These are phyloP conservation scores for Kurtzmaniella fragi DNA, from an alignment of 805 yeast genomes.

Conservation along the genomic window DNA sequence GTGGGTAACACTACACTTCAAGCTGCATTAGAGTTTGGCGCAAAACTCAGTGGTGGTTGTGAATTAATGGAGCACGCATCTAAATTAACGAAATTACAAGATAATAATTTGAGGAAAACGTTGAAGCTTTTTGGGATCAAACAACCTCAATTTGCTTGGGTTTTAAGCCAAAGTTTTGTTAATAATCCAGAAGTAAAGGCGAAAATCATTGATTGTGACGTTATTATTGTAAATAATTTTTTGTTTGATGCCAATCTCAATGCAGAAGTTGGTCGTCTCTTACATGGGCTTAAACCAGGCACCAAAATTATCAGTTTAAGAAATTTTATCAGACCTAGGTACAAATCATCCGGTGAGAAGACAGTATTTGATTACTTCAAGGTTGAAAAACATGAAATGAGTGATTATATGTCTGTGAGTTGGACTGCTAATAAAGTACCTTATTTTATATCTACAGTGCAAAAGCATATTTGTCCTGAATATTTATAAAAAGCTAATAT, in stretches of 20 bases:
- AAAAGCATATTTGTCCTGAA: slow-evolving; percentile 32
- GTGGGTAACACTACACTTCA: slow-evolving; percentile 90
- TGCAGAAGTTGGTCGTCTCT: slow-evolving; percentile 57
- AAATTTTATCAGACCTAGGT: slow-evolving; percentile 74
- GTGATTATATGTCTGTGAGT: slow-evolving; percentile 71
- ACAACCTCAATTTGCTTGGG: slow-evolving; percentile 52
- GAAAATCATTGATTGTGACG: slow-evolving; percentile 58
- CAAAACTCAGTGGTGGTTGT: slow-evolving; percentile 74
- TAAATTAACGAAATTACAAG: slow-evolving; percentile 57
- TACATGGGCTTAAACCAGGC: slow-evolving; percentile 63
- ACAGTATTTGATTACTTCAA: slow-evolving; percentile 60
- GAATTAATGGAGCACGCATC: slow-evolving; percentile 87
- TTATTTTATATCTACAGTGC: slow-evolving; percentile 72
- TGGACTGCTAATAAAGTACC: slow-evolving; percentile 87
- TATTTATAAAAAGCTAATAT: slow-evolving; percentile 14
- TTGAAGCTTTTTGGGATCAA: slow-evolving; percentile 60
- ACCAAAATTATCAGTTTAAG: slow-evolving; percentile 75
- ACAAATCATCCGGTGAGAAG: slow-evolving; percentile 50
- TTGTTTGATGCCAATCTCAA: slow-evolving; percentile 76
- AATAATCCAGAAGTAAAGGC: slow-evolving; percentile 53
- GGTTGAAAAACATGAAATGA: slow-evolving; percentile 55
- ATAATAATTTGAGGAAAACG: slow-evolving; percentile 51
- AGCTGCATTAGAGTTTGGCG: slow-evolving; percentile 83
- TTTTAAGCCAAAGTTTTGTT: slow-evolving; percentile 66
- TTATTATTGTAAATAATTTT: slow-evolving; percentile 77